Evolutionary conservation across 176 grass and related monocot species (phyloP).

Genomic region (Aegilops umbellulata): DNA sequence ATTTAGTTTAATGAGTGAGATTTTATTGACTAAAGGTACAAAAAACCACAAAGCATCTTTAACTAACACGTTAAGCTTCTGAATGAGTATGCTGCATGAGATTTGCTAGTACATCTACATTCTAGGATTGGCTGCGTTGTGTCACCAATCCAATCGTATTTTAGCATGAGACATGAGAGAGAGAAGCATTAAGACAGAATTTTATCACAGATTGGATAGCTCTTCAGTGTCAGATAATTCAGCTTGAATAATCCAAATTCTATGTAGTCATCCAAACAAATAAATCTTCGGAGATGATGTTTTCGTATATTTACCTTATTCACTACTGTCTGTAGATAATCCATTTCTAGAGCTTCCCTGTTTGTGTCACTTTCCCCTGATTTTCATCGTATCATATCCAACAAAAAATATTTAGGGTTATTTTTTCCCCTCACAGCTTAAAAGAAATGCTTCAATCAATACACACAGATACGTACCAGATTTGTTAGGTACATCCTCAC

Average conservation of each 20-base stretch:
- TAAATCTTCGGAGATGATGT: not conserved
- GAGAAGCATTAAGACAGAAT: too few relatives aligned
- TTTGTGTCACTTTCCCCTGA: not conserved
- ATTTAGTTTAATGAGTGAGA: not conserved
- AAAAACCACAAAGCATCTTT: not conserved
- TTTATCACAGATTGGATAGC: too few relatives aligned
- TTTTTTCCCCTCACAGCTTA: not conserved
- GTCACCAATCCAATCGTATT: too few relatives aligned
- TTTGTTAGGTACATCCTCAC: not conserved
- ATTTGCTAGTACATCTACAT: too few relatives aligned
- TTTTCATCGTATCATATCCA: not conserved
- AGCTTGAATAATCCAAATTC: too few relatives aligned
- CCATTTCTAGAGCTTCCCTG: not conserved
- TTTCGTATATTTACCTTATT: not conserved
- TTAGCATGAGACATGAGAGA: too few relatives aligned
- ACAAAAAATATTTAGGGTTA: not conserved
- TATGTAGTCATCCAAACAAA: too few relatives aligned
- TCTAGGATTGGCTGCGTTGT: too few relatives aligned
- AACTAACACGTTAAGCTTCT: not conserved
- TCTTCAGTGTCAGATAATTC: too few relatives aligned
- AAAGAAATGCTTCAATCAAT: not conserved
- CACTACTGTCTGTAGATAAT: not conserved
- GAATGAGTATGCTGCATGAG: not conserved
- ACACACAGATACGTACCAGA: not conserved
- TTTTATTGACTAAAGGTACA: not conserved